phyloP scores from a whole-genome alignment of 75 land plant species.

The Pinus taeda region DNA sequence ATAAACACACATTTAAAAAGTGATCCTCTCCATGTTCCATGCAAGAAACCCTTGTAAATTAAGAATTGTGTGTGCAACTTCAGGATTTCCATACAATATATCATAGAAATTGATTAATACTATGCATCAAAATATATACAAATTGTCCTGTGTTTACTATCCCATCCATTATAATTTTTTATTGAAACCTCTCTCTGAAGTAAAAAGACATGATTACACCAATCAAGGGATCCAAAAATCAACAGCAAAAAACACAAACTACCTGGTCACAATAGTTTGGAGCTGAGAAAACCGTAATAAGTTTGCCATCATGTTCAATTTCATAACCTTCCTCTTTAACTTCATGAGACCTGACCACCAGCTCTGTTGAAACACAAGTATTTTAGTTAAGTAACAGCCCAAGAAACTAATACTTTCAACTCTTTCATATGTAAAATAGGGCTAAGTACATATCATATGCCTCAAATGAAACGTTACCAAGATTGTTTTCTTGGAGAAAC shows the following conservation, averaged over 20 bases:
- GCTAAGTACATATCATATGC: background rate
- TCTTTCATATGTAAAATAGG: background rate
- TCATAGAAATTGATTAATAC: background rate
- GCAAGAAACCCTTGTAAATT: background rate
- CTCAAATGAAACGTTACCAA: slow-evolving; percentile 46
- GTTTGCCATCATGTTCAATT: slow-evolving; percentile 93
- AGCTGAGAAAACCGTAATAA: slow-evolving; percentile 98
- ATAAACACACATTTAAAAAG: background rate
- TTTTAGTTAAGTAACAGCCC: background rate
- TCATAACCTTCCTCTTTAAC: slow-evolving; percentile 98
- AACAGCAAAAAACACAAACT: slow-evolving; percentile 1
- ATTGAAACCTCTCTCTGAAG: too few species aligned
- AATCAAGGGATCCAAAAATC: background rate
- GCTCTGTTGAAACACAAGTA: slow-evolving; percentile 42
- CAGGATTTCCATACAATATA: background rate
- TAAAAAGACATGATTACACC: background rate
- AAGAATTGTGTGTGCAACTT: background rate
- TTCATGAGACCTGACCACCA: slow-evolving; percentile 96
- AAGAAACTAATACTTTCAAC: background rate
- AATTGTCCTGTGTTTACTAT: background rate
- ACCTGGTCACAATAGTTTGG: slow-evolving; percentile 99
- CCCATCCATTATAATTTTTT: background rate
- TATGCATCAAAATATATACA: background rate
- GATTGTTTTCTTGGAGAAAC: slow-evolving; percentile 84
- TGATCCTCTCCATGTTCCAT: background rate